These are phyloP conservation scores for Fraxinus nigra DNA, from an alignment of 305 asterid genomes.

Conservation along the genomic window DNA sequence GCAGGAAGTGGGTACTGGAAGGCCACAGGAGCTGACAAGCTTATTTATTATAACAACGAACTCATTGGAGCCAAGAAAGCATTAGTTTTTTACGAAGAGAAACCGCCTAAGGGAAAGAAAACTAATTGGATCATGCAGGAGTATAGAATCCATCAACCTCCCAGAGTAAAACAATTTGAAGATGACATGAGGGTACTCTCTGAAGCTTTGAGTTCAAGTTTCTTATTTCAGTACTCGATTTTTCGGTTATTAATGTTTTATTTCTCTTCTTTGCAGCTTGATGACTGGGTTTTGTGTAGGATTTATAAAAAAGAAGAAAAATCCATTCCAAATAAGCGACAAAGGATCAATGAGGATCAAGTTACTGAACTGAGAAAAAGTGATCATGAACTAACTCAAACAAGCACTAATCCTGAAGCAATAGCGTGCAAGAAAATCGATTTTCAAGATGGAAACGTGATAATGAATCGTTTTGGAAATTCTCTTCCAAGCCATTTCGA, in stretches of 20 bases:
- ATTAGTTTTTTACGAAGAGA: slow-evolving; percentile 35
- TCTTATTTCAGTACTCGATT: not conserved
- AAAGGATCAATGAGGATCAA: not conserved
- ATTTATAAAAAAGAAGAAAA: slow-evolving; percentile 31
- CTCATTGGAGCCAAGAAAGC: slow-evolving; percentile 29
- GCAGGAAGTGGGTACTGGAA: slow-evolving; percentile 40
- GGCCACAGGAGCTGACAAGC: slow-evolving; percentile 38
- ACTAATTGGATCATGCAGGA: slow-evolving; percentile 47
- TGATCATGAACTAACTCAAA: not conserved
- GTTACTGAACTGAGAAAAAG: not conserved
- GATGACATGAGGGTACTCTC: slow-evolving; percentile 32
- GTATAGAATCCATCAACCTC: slow-evolving; percentile 17
- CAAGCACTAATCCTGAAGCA: not conserved
- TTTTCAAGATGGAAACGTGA: not conserved
- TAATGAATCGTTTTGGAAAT: not conserved
- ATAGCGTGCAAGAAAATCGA: not conserved
- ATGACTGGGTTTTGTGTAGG: slow-evolving; percentile 37
- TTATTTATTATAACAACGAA: not conserved
- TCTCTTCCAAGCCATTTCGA: not conserved
- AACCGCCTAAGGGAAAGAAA: slow-evolving; percentile 27
- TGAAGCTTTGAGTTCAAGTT: not conserved
- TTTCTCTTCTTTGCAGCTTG: slow-evolving; percentile 29
- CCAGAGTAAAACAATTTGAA: not conserved
- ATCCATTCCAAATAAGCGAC: not conserved
- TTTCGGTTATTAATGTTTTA: not conserved